Conservation (phyloP, 2,329 filamentous ascomycete species). For the Huntiella bhutanensis region DNA sequence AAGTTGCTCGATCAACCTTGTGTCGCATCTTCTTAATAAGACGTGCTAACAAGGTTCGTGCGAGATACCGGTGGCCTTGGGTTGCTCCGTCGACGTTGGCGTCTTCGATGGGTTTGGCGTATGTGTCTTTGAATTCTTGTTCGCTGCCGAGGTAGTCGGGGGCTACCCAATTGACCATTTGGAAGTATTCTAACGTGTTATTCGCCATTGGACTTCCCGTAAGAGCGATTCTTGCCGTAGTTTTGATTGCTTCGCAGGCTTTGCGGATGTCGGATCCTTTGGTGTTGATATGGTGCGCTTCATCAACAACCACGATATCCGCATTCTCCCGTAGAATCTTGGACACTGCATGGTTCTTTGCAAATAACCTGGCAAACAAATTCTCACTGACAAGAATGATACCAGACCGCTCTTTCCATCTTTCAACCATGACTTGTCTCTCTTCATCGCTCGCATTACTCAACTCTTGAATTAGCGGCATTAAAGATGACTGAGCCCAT, state of each 20-base stretch:
- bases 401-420: constrained; percentile 49
- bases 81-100: constrained; percentile 52
- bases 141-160: constrained; percentile 55
- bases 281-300: constrained; percentile 59
- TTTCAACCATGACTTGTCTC: constrained; percentile 1
- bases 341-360: constrained; percentile 18
- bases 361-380: constrained; percentile 29
- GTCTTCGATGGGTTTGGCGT: constrained; percentile 50
- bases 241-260: constrained; percentile 40
- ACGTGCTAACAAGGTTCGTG: constrained; percentile 47
- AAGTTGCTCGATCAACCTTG: constrained; percentile 60
- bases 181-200: constrained; percentile 63
- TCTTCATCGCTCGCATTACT: not conserved
- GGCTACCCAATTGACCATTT: constrained; percentile 78
- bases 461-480: constrained; percentile 5
- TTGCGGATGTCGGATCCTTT: constrained; percentile 28
- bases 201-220: constrained; percentile 79
- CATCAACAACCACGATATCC: constrained; percentile 64
- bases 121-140: constrained; percentile 51
- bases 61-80: constrained; percentile 32
- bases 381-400: constrained; percentile 60
- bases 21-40: constrained; percentile 55
- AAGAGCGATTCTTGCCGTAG: constrained; percentile 57
- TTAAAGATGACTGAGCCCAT: constrained; percentile 20
- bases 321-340: constrained; percentile 39